Evolutionary conservation across 2,329 filamentous ascomycete genomes (phyloP), one percentile per base, ranked within the genome.

Genomic region (Monosporascus sp.): DNA sequence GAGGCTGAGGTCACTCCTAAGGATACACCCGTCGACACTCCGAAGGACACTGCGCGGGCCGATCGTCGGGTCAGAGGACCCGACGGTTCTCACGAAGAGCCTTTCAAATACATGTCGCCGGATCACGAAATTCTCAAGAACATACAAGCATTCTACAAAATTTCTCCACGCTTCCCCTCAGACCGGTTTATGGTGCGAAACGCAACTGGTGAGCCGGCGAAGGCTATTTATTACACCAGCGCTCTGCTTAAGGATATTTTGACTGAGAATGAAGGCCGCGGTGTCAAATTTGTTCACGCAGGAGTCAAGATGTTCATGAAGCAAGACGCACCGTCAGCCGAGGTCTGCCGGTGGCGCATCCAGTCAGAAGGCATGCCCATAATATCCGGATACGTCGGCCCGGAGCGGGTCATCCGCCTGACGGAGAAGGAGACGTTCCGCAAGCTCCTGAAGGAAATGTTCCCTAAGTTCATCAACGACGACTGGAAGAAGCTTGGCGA

Each of bases 271-370:
- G 91, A 97, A 71, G 89, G 91, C 44, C 86, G 88, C 28, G 91
- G 91, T 46, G 87, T 97, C 72, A 96, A 94, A 70, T 96, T 99
- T 68, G 89, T 99, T 49, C 94, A 99, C 72, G 93, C 88, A 49
- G 94, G 94, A 59, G 92, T 99, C 37, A 96, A 96, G 75, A 97
- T 97, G 91, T 99, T 96, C 70, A 94, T 97, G 78, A 96, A 96
- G 77, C 93, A 97, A 71, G 91, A 97, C 66, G 88, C 90, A 0
- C 92, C 96, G 55, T 88, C 86, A 5, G 86, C 87, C 37, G 87
- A 92, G 51, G 88, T 94, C 37, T 96, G 92, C 75, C 83, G 87
- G 54, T 99, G 94, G 94, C 85, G 94, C 47, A 94, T 99, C 63
- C 94, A 99, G 77, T 89, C 87, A 14, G 94, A 99, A 72, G 94